phyloP scores from a whole-genome alignment of 2,329 filamentous ascomycete species.

The Penicillium rolfsii region DNA sequence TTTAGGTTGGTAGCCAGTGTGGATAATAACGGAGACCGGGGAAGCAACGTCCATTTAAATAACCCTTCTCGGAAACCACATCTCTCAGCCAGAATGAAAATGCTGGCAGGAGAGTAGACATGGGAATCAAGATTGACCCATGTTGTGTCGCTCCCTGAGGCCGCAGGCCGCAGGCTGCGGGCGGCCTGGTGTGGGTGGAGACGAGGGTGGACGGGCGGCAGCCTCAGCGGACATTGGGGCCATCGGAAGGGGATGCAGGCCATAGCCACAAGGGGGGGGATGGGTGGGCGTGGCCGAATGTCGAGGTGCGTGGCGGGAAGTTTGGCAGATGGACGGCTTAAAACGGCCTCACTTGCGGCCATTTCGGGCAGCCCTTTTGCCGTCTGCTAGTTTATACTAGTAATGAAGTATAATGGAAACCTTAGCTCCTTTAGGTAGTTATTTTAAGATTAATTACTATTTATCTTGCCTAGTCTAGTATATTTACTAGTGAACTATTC shows the following conservation, averaged over 20 bases:
- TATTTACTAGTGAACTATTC: no score
- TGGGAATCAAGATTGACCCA: slow-evolving; percentile 1
- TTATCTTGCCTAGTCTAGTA: no score
- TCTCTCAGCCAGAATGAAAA: neutral
- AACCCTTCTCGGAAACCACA: neutral
- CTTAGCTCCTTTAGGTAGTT: no score
- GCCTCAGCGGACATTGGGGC: neutral
- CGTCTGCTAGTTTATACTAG: slow-evolving; percentile 17
- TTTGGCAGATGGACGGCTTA: slow-evolving; percentile 16
- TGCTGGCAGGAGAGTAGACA: neutral
- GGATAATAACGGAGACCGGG: neutral
- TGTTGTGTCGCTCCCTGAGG: neutral
- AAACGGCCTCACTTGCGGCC: slow-evolving; percentile 19
- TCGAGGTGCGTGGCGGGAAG: slow-evolving; percentile 8
- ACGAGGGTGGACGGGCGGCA: neutral
- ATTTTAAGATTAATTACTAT: no score
- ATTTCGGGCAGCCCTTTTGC: slow-evolving; percentile 19
- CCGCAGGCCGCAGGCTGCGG: slow-evolving; percentile 4
- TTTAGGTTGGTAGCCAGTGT: neutral
- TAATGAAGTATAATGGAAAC: no score
- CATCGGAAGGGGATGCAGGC: no score
- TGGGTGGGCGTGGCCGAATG: slow-evolving; percentile 1
- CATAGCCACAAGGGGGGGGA: neutral
- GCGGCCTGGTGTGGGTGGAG: neutral
- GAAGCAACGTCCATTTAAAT: neutral